phyloP scores from a whole-genome alignment of 2,329 filamentous ascomycete species.

The Neoscytalidium dimidiatum region DNA sequence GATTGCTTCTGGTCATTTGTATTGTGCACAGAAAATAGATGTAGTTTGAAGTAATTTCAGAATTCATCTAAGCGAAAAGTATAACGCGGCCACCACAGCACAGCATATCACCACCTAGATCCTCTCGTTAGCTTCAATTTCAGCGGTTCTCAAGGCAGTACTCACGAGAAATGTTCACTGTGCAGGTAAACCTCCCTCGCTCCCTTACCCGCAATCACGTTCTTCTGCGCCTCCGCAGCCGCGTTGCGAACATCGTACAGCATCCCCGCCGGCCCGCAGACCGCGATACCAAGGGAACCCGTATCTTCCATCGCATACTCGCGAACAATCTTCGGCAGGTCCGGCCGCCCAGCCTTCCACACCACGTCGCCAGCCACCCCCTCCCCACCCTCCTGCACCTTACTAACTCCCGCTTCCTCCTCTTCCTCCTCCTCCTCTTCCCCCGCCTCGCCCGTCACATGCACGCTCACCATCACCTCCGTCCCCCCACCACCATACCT shows the following conservation, averaged over 20 bases:
- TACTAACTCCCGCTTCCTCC: no score
- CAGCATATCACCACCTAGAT: neutral
- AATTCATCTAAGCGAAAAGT: no score
- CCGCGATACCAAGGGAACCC: slow-evolving; percentile 16
- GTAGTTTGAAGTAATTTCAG: no score
- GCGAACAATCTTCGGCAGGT: neutral
- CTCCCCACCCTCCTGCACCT: neutral
- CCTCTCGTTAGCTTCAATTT: neutral
- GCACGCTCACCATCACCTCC: slow-evolving; percentile 2
- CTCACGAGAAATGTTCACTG: slow-evolving; percentile 22
- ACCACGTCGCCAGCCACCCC: neutral
- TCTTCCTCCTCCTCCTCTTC: neutral
- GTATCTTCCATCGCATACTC: neutral
- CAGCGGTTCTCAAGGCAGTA: neutral
- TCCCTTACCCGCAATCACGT: neutral
- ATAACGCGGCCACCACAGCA: no score
- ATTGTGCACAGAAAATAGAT: no score
- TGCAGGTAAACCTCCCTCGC: slow-evolving; percentile 23
- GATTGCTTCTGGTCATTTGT: no score
- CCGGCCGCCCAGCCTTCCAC: neutral
- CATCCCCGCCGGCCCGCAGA: slow-evolving; percentile 21
- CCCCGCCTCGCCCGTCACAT: slow-evolving; percentile 5
- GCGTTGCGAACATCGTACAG: slow-evolving; percentile 22
- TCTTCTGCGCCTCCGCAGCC: slow-evolving; percentile 18
- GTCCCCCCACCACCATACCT: neutral